Base-by-base conservation (phyloP, 1,284 basidiomycete species). In the Apiotrichum mycotoxinovorans region DNA sequence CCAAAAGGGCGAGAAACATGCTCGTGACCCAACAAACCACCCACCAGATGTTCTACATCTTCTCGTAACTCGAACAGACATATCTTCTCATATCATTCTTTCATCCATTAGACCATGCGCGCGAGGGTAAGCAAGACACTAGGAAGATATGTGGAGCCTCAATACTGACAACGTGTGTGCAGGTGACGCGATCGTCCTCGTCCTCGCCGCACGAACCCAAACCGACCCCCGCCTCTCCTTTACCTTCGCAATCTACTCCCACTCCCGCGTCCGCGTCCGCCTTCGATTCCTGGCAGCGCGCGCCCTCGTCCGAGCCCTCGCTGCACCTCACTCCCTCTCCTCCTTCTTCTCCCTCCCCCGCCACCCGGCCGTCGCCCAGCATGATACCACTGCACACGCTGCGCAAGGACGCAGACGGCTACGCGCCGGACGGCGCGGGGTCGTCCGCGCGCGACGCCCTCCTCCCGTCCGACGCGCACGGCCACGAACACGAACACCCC, bases 341-440 rank as follows among this genome's bases (percentile, higher is more conserved):
- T 1, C 4, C 42, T 14, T 8, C 42, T 7, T 9, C 43, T 2
- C 4, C 43, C 12, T 27, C 43, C 26, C 30, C n/a, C 27, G 7
- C 27, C 18, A 20, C 27, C 26, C 18, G 11, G 18, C 12, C 27
- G 5, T n/a, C 45, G 17, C 44, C 45, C 20, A n/a, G 11, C 5
- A 48, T 48, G 46, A 48, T 48, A 22, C 46, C 46, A 9, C 46
- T 48, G 4, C 46, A 48, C 33, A 48, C 12, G n/a, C 17, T 49
- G 35, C 34, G 47, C 35, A 49, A 49, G 30, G 47, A 49, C 23
- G 47, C 10, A 8, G 17, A n/a, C 3, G 34, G 12, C 15, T 17
- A 38, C 17, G 8, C 37, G 18, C 27, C 45, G 9, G 17, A 14
- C 18, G 5, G 18, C 5, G 18, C 23, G 5, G n/a, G 33, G 15